A percentile compares a stretch with the other conserved stretches of the same genome.
Conservation (phyloP, 192 early-diverging fungal genomes). For the Coemansia sp. region DNA sequence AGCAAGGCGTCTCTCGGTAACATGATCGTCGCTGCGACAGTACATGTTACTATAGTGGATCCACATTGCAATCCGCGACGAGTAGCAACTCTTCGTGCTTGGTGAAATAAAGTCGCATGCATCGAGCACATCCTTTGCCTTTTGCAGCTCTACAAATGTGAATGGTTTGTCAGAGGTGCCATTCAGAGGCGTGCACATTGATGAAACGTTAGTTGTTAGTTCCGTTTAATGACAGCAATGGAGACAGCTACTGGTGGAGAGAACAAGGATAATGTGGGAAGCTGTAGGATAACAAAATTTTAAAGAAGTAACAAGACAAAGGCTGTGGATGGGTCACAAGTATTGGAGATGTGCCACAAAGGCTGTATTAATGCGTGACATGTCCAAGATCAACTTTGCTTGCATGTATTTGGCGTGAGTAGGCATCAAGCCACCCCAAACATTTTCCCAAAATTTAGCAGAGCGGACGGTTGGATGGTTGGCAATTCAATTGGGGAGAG, state of each 20-base stretch:
- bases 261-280: conserved; percentile 10
- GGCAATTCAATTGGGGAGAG: not conserved
- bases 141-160: conserved; percentile 37
- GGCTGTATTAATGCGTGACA: not conserved
- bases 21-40: conserved; percentile 29
- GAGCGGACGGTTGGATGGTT: not conserved
- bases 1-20: conserved; percentile 35
- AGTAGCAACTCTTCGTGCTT: conserved; percentile 54
- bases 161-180: not conserved
- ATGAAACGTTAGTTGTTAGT: not conserved
- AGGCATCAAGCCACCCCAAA: not conserved
- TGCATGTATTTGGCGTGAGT: not conserved
- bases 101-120: conserved; percentile 32
- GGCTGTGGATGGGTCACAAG: not conserved
- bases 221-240: not conserved
- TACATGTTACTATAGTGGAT: conserved; percentile 42
- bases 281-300: conserved; percentile 1
- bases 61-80: conserved; percentile 52
- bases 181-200: not conserved
- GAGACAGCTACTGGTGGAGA: not conserved
- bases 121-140: conserved; percentile 48
- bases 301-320: conserved; percentile 6
- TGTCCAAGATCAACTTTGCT: not conserved
- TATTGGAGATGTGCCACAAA: not conserved
- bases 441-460: not conserved